Conservation (phyloP, 768 basidiomycete genomes). For the Amyloporia xantha region DNA sequence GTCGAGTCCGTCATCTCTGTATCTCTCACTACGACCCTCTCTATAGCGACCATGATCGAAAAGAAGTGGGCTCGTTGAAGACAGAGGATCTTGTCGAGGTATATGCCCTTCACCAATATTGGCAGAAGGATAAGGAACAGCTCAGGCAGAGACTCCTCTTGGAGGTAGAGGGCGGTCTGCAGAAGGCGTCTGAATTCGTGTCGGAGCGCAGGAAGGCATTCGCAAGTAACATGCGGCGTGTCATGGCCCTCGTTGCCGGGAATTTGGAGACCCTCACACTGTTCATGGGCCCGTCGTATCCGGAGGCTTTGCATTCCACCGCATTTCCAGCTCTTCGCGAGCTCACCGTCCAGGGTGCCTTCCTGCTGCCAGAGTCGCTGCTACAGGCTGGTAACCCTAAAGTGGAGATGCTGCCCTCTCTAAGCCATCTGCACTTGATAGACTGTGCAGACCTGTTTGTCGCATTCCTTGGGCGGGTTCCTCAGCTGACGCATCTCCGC, state of each 20-base stretch:
- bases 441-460: neutral
- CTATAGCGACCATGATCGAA: neutral
- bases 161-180: neutral
- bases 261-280: constrained; percentile 9
- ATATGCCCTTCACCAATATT: no score
- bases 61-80: neutral
- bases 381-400: neutral
- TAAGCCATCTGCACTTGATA: neutral
- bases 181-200: neutral
- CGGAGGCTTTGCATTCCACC: neutral
- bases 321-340: neutral
- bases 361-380: neutral
- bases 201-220: neutral
- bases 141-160: neutral
- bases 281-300: neutral
- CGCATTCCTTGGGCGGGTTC: neutral
- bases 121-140: neutral
- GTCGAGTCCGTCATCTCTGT: constrained; percentile 13
- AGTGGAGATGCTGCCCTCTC: neutral
- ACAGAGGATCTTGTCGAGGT: neutral
- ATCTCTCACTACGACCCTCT: neutral
- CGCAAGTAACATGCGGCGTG: neutral
- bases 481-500: constrained; percentile 2
- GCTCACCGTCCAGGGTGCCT: constrained; percentile 2
- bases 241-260: neutral